Conservation (phyloP, 306 rosid genomes). For the Vicia sativa region DNA sequence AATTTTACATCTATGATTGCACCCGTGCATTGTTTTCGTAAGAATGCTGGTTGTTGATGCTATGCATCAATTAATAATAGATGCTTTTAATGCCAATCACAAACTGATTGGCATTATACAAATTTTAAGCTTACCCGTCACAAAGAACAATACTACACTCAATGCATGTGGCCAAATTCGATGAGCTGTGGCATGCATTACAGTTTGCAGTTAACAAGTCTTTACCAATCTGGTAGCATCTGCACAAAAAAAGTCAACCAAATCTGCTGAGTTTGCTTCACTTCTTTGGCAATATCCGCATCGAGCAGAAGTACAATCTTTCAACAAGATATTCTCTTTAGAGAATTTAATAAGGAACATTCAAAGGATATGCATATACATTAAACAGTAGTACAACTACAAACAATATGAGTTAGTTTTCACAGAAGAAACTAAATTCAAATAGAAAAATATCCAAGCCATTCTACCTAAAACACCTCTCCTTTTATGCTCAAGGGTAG, state of each 20-base stretch:
- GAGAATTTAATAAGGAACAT: background rate
- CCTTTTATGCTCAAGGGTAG: background rate
- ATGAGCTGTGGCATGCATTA: slow-evolving; percentile 59
- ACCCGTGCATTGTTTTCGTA: background rate
- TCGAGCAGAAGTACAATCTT: slow-evolving; percentile 11
- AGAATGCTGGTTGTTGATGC: background rate
- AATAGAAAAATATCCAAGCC: slow-evolving; percentile 5
- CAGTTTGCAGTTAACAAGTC: slow-evolving; percentile 58
- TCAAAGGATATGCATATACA: slow-evolving; percentile 7
- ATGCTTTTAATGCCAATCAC: too few relatives aligned
- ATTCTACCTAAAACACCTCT: background rate
- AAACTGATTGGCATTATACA: slow-evolving; percentile 1
- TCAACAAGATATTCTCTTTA: slow-evolving; percentile 10
- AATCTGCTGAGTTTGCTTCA: slow-evolving; percentile 27
- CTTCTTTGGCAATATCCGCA: slow-evolving; percentile 37
- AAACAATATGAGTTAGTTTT: slow-evolving; percentile 15
- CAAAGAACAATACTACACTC: slow-evolving; percentile 69
- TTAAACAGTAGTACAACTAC: background rate
- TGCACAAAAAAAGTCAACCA: slow-evolving; percentile 44
- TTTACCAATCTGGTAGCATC: slow-evolving; percentile 76
- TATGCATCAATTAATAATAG: too few relatives aligned
- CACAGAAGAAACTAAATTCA: slow-evolving; percentile 26
- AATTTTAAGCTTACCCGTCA: slow-evolving; percentile 64
- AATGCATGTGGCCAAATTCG: slow-evolving; percentile 79
- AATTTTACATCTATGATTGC: slow-evolving; percentile 17